Evolutionary conservation across 768 basidiomycete genomes (phyloP).

Genomic region (Naganishia vaughanmartiniae): DNA sequence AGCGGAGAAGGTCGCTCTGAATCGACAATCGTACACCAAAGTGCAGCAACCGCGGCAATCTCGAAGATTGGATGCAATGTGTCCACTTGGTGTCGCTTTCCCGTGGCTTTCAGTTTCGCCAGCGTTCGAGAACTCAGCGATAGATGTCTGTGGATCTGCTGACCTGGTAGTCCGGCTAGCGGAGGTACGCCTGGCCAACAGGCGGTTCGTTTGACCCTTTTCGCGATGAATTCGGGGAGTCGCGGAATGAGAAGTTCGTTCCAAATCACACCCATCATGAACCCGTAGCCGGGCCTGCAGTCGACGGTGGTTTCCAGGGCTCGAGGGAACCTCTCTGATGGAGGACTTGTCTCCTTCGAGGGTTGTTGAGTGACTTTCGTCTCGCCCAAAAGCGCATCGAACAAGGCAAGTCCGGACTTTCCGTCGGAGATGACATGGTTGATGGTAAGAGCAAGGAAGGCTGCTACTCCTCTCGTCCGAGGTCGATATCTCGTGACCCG

Average conservation of each 20-base stretch:
- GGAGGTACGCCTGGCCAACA: slow-evolving; percentile 13
- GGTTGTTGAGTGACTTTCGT: neutral
- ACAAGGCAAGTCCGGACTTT: slow-evolving; percentile 4
- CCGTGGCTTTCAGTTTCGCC: neutral
- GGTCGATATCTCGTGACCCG: neutral
- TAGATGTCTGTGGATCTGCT: neutral
- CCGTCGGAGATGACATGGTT: slow-evolving; percentile 19
- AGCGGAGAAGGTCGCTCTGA: neutral
- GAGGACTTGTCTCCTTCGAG: neutral
- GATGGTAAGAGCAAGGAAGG: neutral
- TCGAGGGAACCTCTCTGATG: neutral
- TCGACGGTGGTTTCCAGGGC: slow-evolving; percentile 12
- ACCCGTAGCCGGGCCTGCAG: slow-evolving; percentile 3
- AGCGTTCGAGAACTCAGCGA: neutral
- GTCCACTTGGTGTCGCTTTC: neutral
- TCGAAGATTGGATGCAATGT: slow-evolving; percentile 6
- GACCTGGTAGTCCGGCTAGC: neutral
- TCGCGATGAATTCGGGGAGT: neutral
- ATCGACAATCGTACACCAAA: neutral
- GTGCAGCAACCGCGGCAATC: neutral
- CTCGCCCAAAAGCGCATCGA: neutral
- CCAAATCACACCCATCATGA: slow-evolving; percentile 2
- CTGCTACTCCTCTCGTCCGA: neutral
- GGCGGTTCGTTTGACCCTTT: neutral
- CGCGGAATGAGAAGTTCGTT: neutral